Conservation (phyloP, 2,329 filamentous ascomycete species). For the Trichophyton verrucosum region DNA sequence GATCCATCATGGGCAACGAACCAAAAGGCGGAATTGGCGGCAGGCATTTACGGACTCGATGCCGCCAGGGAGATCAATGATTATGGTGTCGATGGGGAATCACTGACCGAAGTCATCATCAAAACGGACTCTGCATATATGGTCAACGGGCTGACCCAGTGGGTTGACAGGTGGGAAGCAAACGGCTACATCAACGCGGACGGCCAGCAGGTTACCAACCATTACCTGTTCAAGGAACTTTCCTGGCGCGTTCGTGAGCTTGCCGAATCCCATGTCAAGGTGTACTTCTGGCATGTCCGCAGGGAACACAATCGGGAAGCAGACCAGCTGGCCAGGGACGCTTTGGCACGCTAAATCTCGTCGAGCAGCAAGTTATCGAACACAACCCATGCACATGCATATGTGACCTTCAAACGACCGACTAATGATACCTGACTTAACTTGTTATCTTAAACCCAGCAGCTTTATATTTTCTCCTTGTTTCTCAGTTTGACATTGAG, state of each 20-base stretch:
- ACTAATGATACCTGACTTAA: background rate
- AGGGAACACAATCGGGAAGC: slow-evolving; percentile 14
- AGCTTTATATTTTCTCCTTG: background rate
- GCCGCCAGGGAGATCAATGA: slow-evolving; percentile 3
- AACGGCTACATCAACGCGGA: slow-evolving; percentile 20
- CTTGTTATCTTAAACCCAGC: background rate
- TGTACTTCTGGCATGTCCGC: slow-evolving; percentile 21
- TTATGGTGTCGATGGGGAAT: background rate
- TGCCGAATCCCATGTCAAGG: slow-evolving; percentile 13
- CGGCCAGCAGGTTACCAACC: slow-evolving; percentile 17
- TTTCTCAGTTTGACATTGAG: background rate
- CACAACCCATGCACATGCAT: no score
- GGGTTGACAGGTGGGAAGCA: slow-evolving; percentile 22
- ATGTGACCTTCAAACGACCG: no score
- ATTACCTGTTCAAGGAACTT: slow-evolving; percentile 14
- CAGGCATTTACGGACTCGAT: slow-evolving; percentile 13
- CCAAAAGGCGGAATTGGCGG: slow-evolving; percentile 15
- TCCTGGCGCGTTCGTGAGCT: slow-evolving; percentile 14
- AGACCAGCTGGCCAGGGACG: background rate
- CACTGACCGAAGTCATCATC: slow-evolving; percentile 15
- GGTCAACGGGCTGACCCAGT: slow-evolving; percentile 22
- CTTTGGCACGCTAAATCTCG: background rate
- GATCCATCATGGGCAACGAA: slow-evolving; percentile 10
- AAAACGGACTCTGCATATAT: slow-evolving; percentile 27
- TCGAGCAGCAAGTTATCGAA: no score